phyloP scores from a whole-genome alignment of 805 yeast species.

The Cyberlindnera americana region DNA sequence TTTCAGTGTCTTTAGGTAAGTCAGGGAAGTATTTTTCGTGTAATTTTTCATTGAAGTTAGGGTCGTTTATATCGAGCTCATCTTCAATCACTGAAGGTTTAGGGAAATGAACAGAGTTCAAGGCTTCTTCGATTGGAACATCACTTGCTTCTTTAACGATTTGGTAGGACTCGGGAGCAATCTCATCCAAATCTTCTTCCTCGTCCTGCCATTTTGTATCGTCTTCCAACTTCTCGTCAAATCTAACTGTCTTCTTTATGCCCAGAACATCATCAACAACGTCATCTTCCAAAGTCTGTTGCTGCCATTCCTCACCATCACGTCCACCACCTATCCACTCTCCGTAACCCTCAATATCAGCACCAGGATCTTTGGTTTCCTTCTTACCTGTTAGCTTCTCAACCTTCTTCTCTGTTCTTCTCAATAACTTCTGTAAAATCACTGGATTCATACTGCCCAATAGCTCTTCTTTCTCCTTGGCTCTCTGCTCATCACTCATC shows the following conservation, averaged over 20 bases:
- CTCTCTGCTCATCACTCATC: conserved; percentile 66
- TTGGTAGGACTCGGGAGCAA: conserved; percentile 47
- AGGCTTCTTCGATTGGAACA: conserved; percentile 39
- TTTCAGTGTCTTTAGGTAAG: conserved; percentile 75
- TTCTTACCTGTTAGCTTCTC: conserved; percentile 29
- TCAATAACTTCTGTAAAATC: conserved; percentile 54
- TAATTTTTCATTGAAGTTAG: conserved; percentile 71
- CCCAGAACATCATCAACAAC: conserved; percentile 23
- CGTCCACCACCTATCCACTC: conserved; percentile 31
- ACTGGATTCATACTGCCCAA: conserved; percentile 65
- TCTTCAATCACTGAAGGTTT: conserved; percentile 48
- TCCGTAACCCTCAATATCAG: conserved; percentile 26
- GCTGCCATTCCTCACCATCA: conserved; percentile 24
- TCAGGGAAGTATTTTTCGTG: conserved; percentile 89
- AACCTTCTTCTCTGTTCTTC: conserved; percentile 49
- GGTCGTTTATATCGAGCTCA: conserved; percentile 64
- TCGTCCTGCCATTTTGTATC: conserved; percentile 37
- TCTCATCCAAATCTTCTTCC: conserved; percentile 49
- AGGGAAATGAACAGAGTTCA: conserved; percentile 60
- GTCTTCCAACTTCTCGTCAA: conserved; percentile 27
- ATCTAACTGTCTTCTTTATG: conserved; percentile 30
- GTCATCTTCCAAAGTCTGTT: conserved; percentile 17
- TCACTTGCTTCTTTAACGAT: conserved; percentile 43
- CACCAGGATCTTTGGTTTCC: conserved; percentile 5
- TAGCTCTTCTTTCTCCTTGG: conserved; percentile 62